These are phyloP conservation scores for Haplosporangium sp. DNA, from an alignment of 371 early-diverging fungal species.

Conservation along the genomic window DNA sequence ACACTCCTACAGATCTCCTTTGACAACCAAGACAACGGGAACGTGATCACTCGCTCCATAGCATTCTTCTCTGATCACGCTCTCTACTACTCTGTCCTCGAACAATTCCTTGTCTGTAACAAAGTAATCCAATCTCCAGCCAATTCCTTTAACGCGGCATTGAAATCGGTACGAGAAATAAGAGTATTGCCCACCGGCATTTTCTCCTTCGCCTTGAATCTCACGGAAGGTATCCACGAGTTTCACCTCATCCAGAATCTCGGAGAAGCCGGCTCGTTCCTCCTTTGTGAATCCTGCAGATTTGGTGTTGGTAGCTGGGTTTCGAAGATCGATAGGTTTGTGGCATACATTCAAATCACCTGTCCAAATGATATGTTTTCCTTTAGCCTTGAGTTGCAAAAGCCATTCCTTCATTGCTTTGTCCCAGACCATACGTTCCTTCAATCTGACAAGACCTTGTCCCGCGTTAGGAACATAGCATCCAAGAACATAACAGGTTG, in stretches of 20 bases:
- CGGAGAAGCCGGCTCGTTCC: constrained; percentile 83
- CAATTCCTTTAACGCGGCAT: constrained; percentile 78
- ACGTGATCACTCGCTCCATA: constrained; percentile 95
- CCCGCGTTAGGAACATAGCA: constrained; percentile 91
- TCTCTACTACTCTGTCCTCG: constrained; percentile 70
- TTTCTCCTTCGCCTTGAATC: constrained; percentile 67
- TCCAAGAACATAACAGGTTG: constrained; percentile 74
- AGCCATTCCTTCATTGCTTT: constrained; percentile 76
- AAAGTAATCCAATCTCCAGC: constrained; percentile 95
- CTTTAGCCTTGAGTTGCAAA: constrained; percentile 70
- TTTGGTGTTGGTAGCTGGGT: constrained; percentile 81
- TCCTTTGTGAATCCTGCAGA: constrained; percentile 90
- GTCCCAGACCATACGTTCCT: constrained; percentile 76
- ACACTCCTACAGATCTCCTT: constrained; percentile 46
- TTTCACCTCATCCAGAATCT: constrained; percentile 64
- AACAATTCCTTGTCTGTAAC: constrained; percentile 71
- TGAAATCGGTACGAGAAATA: constrained; percentile 86
- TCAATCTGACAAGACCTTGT: constrained; percentile 74
- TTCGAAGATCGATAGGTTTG: constrained; percentile 81
- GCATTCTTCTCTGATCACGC: constrained; percentile 79
- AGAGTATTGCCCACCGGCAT: constrained; percentile 77
- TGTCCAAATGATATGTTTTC: constrained; percentile 84
- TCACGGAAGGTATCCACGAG: constrained; percentile 87
- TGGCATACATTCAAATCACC: constrained; percentile 95
- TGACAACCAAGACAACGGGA: constrained; percentile 76